phyloP scores from a whole-genome alignment of 1,284 basidiomycete species.

The Ustilago trichophora region DNA sequence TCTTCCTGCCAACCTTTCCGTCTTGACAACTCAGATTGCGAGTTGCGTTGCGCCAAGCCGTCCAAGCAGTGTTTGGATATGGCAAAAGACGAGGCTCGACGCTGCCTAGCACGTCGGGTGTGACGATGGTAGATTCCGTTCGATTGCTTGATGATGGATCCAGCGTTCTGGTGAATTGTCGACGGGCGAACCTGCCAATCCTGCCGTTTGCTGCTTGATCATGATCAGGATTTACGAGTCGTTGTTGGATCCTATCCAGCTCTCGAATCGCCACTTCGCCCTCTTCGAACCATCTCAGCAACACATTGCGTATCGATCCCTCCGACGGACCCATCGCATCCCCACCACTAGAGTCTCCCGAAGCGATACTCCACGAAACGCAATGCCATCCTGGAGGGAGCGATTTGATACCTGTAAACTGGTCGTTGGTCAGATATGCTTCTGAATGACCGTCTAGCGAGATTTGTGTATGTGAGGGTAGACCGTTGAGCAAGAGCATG shows the following conservation, averaged over 20 bases:
- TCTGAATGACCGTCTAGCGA: slow-evolving; percentile 21
- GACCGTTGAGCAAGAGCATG: slow-evolving; percentile 22
- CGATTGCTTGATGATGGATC: not conserved
- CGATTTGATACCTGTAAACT: slow-evolving; percentile 36
- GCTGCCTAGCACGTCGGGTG: slow-evolving; percentile 18
- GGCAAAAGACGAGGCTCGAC: slow-evolving; percentile 24
- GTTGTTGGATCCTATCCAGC: slow-evolving; percentile 18
- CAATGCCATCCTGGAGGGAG: slow-evolving; percentile 43
- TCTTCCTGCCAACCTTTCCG: slow-evolving; percentile 8
- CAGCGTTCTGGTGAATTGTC: slow-evolving; percentile 2
- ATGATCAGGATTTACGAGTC: slow-evolving; percentile 8
- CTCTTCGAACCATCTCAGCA: slow-evolving; percentile 20
- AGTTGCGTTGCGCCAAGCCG: slow-evolving; percentile 18
- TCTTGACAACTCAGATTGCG: slow-evolving; percentile 2
- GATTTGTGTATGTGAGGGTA: slow-evolving; percentile 26
- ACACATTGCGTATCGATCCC: slow-evolving; percentile 7
- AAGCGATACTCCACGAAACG: slow-evolving; percentile 25
- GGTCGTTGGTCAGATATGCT: slow-evolving; percentile 28
- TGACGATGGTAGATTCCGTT: not conserved
- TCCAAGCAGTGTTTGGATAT: slow-evolving; percentile 5
- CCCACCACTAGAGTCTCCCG: no score
- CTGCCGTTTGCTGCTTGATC: not conserved
- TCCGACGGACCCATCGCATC: no score
- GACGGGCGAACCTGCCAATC: slow-evolving; percentile 1
- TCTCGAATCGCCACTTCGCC: slow-evolving; percentile 12